Percentiles rank a stretch among this genome's conserved stretches.
These are phyloP conservation scores for Anthoceros angustus DNA, from an alignment of 225 moss, liverwort and hornwort species.

Conservation along the genomic window DNA sequence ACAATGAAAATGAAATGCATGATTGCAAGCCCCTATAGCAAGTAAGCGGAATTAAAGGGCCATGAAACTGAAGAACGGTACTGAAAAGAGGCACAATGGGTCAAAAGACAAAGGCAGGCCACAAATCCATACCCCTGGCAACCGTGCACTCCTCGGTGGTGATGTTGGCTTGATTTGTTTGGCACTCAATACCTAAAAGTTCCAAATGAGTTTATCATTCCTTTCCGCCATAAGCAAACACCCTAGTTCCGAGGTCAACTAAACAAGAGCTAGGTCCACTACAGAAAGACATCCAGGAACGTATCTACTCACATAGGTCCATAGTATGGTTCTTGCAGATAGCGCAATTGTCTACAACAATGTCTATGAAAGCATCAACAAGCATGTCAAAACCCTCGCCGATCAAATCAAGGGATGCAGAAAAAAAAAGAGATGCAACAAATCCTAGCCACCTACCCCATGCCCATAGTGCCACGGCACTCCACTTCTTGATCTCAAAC, in stretches of 20 bases:
- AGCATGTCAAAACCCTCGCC: background rate
- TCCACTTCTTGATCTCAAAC: slow-evolving; percentile 95
- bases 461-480: slow-evolving; percentile 81
- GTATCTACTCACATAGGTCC: slow-evolving; percentile 48
- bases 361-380: slow-evolving; percentile 25
- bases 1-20: slow-evolving; percentile 90
- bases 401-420: no score
- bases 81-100: background rate
- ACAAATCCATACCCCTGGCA: slow-evolving; percentile 57
- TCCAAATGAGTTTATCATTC: background rate
- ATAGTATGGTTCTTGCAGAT: slow-evolving; percentile 95
- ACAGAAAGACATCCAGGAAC: background rate
- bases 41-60: no score
- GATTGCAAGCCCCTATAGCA: slow-evolving; percentile 83
- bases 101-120: background rate
- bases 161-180: slow-evolving; percentile 79
- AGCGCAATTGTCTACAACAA: slow-evolving; percentile 84
- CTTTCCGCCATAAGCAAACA: no score
- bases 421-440: background rate
- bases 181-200: slow-evolving; percentile 70
- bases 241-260: no score
- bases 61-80: background rate
- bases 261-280: background rate
- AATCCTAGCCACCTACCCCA: slow-evolving; percentile 35
- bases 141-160: slow-evolving; percentile 87